phyloP scores from a whole-genome alignment of 1,284 basidiomycete species.

The Earliella scabrosa region DNA sequence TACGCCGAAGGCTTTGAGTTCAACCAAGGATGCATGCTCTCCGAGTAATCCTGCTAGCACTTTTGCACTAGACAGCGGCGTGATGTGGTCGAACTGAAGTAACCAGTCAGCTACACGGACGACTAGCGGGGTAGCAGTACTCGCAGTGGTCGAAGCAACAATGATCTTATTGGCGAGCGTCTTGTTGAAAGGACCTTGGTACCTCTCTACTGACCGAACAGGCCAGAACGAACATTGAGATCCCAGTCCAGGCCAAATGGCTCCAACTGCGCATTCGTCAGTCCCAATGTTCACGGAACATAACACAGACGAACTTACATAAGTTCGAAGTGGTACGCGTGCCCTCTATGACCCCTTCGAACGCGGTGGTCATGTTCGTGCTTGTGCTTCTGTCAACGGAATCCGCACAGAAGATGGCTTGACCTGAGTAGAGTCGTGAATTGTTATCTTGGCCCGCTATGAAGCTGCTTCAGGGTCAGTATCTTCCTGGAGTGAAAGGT shows the following conservation, averaged over 20 bases:
- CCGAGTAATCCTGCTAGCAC: slow-evolving; percentile 18
- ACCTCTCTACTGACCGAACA: slow-evolving; percentile 28
- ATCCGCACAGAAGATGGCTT: too few relatives aligned
- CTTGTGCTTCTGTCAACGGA: too few relatives aligned
- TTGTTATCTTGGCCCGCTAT: too few relatives aligned
- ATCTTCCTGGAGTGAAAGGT: too few relatives aligned
- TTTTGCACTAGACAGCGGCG: slow-evolving; percentile 20
- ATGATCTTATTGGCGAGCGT: slow-evolving; percentile 25
- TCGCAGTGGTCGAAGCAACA: slow-evolving; percentile 23
- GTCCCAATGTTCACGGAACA: too few relatives aligned
- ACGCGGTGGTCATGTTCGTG: too few relatives aligned
- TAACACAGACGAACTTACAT: too few relatives aligned
- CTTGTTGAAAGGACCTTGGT: slow-evolving; percentile 28
- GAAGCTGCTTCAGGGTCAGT: too few relatives aligned
- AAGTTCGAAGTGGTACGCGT: too few relatives aligned
- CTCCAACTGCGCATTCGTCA: slow-evolving; percentile 5
- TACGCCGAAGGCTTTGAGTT: slow-evolving; percentile 26
- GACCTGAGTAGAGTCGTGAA: too few relatives aligned
- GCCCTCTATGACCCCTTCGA: too few relatives aligned
- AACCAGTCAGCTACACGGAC: too few relatives aligned
- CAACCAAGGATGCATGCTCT: slow-evolving; percentile 17
- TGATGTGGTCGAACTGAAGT: slow-evolving; percentile 22
- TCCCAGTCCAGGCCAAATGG: slow-evolving; percentile 8
- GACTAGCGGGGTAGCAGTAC: neutral
- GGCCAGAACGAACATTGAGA: slow-evolving; percentile 23